Evolutionary conservation across 495 filamentous ascomycete genomes (phyloP).

Genomic region (Cercophora scortea): DNA sequence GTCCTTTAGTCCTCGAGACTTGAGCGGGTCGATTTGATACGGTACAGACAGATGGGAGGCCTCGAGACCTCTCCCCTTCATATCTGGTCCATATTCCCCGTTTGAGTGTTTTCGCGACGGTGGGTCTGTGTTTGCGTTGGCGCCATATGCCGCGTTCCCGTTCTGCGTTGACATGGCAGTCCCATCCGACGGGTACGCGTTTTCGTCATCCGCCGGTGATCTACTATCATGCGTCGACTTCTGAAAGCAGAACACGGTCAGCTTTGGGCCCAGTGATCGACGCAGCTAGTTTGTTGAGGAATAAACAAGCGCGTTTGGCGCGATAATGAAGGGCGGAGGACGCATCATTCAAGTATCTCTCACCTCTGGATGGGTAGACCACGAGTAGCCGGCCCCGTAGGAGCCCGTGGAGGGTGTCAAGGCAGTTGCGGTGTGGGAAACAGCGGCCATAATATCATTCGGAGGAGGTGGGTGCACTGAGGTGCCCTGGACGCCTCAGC

Average conservation of each 20-base stretch:
- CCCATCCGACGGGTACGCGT: constrained; percentile 8
- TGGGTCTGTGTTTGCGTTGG: constrained; percentile 6
- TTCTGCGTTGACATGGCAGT: constrained; percentile 22
- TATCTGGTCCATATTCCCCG: constrained; percentile 8
- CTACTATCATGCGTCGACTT: constrained; percentile 14
- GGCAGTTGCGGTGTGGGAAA: constrained; percentile 42
- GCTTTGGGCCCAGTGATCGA: neutral
- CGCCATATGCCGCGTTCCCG: constrained; percentile 19
- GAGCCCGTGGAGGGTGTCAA: constrained; percentile 45
- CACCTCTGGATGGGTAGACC: constrained; percentile 43
- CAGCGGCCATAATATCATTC: constrained; percentile 41
- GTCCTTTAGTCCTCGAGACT: constrained; percentile 43
- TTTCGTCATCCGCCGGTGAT: constrained; percentile 8
- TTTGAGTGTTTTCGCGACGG: constrained; percentile 8
- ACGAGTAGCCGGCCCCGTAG: constrained; percentile 40
- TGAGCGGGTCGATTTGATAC: constrained; percentile 22
- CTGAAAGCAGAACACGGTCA: constrained; percentile 1
- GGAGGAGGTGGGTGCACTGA: neutral
- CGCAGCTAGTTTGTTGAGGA: neutral
- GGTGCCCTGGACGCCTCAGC: constrained; percentile 3
- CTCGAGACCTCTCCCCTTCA: constrained; percentile 12
- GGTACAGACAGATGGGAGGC: constrained; percentile 8
- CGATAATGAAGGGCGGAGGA: neutral
- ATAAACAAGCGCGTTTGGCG: neutral
- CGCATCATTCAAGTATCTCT: constrained; percentile 10